Conservation (phyloP, 352 stramenopile species). For the Phytophthora idaei region DNA sequence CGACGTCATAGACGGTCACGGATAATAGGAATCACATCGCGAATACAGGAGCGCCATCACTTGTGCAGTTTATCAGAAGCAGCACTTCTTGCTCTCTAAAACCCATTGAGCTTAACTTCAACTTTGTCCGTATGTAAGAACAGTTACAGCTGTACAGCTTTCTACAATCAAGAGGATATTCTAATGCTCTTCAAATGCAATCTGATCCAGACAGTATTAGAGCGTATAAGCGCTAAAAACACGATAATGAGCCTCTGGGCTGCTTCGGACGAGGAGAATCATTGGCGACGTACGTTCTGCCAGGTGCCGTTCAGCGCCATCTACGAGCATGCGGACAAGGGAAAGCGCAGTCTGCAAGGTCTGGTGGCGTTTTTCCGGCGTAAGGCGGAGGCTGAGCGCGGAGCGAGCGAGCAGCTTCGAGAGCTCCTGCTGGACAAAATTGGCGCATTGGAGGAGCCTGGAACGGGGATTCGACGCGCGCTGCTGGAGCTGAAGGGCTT, state of each 20-base stretch:
- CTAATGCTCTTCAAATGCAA: neutral
- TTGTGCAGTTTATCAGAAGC: conserved; percentile 4
- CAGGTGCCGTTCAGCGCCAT: conserved; percentile 83
- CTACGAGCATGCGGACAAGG: conserved; percentile 79
- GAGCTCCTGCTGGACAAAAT: conserved; percentile 50
- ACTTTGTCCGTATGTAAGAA: conserved; percentile 7
- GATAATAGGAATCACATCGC: conserved; percentile 26
- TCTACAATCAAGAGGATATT: neutral
- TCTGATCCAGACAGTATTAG: conserved; percentile 17
- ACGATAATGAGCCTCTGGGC: conserved; percentile 23
- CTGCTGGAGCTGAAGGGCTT: conserved; percentile 70
- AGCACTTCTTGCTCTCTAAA: conserved; percentile 12
- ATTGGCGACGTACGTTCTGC: conserved; percentile 88
- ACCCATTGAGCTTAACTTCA: conserved; percentile 16
- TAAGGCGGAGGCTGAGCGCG: conserved; percentile 69
- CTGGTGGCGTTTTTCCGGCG: conserved; percentile 77
- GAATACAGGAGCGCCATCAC: conserved; percentile 18
- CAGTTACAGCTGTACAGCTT: conserved; percentile 7
- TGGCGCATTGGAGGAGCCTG: conserved; percentile 71
- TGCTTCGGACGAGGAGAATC: conserved; percentile 74
- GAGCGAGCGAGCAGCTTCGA: conserved; percentile 65
- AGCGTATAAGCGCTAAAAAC: conserved; percentile 14
- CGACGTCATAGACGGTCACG: conserved; percentile 28
- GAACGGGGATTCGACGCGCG: conserved; percentile 64
- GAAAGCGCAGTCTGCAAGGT: conserved; percentile 73